Conservation (phyloP, 1,284 basidiomycete genomes). For the Naganishia sp. region DNA sequence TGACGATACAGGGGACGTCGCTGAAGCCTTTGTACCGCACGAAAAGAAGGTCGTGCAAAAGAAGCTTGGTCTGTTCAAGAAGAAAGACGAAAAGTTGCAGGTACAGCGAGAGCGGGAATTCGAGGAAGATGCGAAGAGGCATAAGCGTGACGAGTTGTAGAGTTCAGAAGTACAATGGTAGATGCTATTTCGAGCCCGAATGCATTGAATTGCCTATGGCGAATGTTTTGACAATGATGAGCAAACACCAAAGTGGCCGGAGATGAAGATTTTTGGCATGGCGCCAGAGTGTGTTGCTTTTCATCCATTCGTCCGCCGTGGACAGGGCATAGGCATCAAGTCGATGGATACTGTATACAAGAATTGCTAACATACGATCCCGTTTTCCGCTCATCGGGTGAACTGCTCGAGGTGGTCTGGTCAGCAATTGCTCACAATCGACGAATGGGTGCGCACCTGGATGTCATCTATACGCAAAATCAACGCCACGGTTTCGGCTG, state of each 20-base stretch:
- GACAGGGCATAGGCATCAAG: not conserved
- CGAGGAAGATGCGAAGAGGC: constrained; percentile 11
- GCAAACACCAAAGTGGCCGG: too few relatives aligned
- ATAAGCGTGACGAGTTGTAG: constrained; percentile 24
- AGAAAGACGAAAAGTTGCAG: constrained; percentile 25
- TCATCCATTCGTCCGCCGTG: not conserved
- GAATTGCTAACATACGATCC: not conserved
- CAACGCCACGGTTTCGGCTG: constrained; percentile 97
- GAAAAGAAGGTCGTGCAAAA: constrained; percentile 34
- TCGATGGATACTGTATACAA: not conserved
- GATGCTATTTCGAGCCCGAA: too few relatives aligned
- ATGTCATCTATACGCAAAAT: constrained; percentile 97
- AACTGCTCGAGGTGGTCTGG: not conserved
- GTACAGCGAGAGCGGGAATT: constrained; percentile 17
- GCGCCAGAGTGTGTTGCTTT: too few relatives aligned
- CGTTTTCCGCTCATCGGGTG: constrained; percentile 9
- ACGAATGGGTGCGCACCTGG: constrained; percentile 52
- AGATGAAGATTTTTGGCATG: not conserved
- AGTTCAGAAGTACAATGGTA: too few relatives aligned
- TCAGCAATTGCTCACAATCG: not conserved
- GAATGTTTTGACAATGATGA: too few relatives aligned
- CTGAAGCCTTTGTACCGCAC: constrained; percentile 39
- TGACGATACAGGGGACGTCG: constrained; percentile 16
- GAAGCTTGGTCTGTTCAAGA: constrained; percentile 48
- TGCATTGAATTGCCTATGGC: too few relatives aligned